A percentile compares a stretch with the other conserved stretches of the same genome.
These are phyloP conservation scores for Xerocomellus chrysenteron DNA, from an alignment of 768 basidiomycete genomes.

Conservation along the genomic window DNA sequence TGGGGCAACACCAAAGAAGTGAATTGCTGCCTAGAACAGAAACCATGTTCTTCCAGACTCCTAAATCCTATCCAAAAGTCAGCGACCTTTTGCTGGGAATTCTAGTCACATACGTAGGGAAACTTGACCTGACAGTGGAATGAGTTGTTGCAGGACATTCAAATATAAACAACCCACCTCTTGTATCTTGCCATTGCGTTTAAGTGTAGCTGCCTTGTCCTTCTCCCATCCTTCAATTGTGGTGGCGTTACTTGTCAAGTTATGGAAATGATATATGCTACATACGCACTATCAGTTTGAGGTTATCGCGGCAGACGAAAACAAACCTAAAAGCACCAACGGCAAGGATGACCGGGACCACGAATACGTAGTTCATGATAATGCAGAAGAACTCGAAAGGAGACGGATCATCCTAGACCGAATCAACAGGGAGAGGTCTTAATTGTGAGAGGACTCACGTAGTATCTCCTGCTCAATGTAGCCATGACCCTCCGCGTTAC, in stretches of 20 bases:
- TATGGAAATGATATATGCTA: slow-evolving; percentile 86
- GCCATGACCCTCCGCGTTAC: slow-evolving; percentile 61
- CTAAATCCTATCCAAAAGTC: slow-evolving; percentile 63
- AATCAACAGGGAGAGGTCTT: neutral
- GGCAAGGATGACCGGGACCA: slow-evolving; percentile 78
- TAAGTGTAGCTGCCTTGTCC: slow-evolving; percentile 85
- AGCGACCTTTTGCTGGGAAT: slow-evolving; percentile 2
- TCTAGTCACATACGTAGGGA: slow-evolving; percentile 68
- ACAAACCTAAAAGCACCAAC: slow-evolving; percentile 88
- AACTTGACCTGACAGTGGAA: slow-evolving; percentile 66
- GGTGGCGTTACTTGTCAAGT: slow-evolving; percentile 76
- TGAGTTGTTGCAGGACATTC: neutral
- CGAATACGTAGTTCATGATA: slow-evolving; percentile 84
- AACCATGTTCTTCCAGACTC: slow-evolving; percentile 66
- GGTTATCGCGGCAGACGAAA: neutral
- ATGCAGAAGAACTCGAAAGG: slow-evolving; percentile 74
- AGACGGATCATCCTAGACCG: slow-evolving; percentile 62
- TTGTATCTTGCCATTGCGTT: slow-evolving; percentile 79
- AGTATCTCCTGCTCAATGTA: slow-evolving; percentile 44
- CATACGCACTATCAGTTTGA: slow-evolving; percentile 11
- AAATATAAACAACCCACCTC: slow-evolving; percentile 47
- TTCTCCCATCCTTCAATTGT: slow-evolving; percentile 99
- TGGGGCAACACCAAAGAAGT: slow-evolving; percentile 85
- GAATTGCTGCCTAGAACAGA: slow-evolving; percentile 76
- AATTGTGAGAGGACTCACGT: slow-evolving; percentile 42